Conservation (phyloP, 192 early-diverging fungal species). For the Coemansia sp. region DNA sequence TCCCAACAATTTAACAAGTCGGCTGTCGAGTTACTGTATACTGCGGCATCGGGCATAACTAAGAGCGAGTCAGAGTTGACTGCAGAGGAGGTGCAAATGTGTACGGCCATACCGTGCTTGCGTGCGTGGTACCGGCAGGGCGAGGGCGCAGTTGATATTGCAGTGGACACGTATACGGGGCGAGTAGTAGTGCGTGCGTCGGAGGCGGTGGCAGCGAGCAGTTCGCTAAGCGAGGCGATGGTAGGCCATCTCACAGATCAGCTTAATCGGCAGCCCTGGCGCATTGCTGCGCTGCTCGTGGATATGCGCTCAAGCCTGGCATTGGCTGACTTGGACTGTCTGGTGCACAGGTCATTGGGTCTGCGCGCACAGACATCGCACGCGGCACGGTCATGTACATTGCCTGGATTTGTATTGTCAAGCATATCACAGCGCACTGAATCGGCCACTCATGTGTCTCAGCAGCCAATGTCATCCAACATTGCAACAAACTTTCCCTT, state of each 20-base stretch:
- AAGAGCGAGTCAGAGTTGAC: conserved; percentile 16
- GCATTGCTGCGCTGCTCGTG: conserved; percentile 38
- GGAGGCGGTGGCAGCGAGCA: conserved; percentile 22
- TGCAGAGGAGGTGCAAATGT: conserved; percentile 4
- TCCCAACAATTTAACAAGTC: conserved; percentile 27
- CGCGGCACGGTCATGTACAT: neutral
- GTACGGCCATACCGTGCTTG: conserved; percentile 26
- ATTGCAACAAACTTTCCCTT: conserved; percentile 36
- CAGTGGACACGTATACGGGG: conserved; percentile 38
- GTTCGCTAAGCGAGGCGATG: conserved; percentile 39
- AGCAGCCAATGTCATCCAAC: neutral
- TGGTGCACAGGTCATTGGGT: conserved; percentile 44
- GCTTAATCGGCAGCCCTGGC: conserved; percentile 45
- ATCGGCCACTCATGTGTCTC: neutral
- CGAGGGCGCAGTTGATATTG: conserved; percentile 49
- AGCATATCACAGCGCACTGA: conserved; percentile 9
- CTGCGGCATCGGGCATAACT: conserved; percentile 17
- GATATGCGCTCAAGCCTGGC: conserved; percentile 50
- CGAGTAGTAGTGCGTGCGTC: conserved; percentile 42
- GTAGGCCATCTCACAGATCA: conserved; percentile 39
- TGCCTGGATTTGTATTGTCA: conserved; percentile 37
- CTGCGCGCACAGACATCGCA: conserved; percentile 24
- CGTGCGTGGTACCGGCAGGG: conserved; percentile 47
- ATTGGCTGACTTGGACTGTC: conserved; percentile 45
- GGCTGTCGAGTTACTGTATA: conserved; percentile 37